Percentiles rank a stretch among this genome's conserved stretches.
Conservation (phyloP, 305 asterid species). For the Plantago lanceolata region DNA sequence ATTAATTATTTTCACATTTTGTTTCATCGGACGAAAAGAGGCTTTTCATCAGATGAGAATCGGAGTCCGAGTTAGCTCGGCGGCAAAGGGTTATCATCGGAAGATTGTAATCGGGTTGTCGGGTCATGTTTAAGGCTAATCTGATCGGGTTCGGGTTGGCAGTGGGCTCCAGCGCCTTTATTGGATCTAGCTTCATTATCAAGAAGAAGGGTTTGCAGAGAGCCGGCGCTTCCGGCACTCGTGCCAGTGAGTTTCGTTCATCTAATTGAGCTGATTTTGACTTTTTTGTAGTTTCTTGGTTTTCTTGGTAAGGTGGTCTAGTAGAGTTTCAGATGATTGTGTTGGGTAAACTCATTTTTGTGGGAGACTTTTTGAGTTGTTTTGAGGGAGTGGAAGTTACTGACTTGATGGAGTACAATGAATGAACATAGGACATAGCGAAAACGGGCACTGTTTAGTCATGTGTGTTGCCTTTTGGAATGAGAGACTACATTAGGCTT, state of each 20-base stretch:
- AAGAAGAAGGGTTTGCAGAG: constrained; percentile 70
- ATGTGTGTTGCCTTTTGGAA: background rate
- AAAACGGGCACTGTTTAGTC: too few species aligned
- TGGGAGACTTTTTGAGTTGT: too few species aligned
- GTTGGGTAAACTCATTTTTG: too few species aligned
- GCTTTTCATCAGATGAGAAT: constrained; percentile 32
- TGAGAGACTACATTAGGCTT: background rate
- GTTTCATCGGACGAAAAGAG: background rate
- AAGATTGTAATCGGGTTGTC: constrained; percentile 23
- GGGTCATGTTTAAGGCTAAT: constrained; percentile 49
- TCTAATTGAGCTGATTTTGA: background rate
- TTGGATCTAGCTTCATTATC: constrained; percentile 73
- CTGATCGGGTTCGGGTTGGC: constrained; percentile 53
- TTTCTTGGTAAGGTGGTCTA: background rate
- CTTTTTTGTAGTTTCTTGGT: background rate
- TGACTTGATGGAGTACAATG: background rate
- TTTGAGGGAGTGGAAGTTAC: background rate
- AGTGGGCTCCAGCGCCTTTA: constrained; percentile 54
- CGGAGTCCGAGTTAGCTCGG: constrained; percentile 20
- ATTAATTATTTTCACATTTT: background rate
- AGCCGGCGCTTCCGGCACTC: constrained; percentile 55
- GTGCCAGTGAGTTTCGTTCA: constrained; percentile 39
- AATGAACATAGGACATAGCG: too few species aligned
- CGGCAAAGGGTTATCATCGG: constrained; percentile 3
- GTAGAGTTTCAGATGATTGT: too few species aligned